Base-by-base conservation (phyloP, 108 stramenopile genomes). In the Stephanodiscus minutulus region DNA sequence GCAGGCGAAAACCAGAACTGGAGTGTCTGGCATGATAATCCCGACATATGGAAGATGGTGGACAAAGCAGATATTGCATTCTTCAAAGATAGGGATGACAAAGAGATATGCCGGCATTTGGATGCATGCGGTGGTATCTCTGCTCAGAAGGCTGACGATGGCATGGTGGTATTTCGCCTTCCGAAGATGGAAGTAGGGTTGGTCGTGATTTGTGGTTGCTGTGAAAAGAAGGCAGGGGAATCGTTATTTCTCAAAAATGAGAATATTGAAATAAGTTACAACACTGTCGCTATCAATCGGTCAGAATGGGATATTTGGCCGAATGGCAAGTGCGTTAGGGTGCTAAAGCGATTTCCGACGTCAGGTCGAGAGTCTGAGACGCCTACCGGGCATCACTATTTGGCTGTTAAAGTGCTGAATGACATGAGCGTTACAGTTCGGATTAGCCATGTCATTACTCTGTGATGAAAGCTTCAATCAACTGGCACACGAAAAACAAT, bases 181-280 rank as follows among this genome's bases (percentile, higher is more conserved):
- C n/a, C n/a, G 12, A 83, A 83, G 56, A 83, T 83, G 83, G 70
- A 76, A 52, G 76, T 81, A 44, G 83, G 83, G 21, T 63, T 83
- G 27, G 71, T 83, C 13, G 75, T 77, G 22, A 66, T 83, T 7
- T 83, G 83, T 39, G 68, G 75, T 20, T 83, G 83, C 58, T 83
- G 83, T 43, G 79, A 67, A 6, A 83, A 83, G n/a, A n/a, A n/a
- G n/a, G 74, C 70, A 0, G 80, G 75, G 20, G 61, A 73, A 46
- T 22, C 27, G 18, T 55, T 77, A 50, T 77, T 82, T 64, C 62
- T 68, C 12, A 73, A 72, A 35, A 80, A 80, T 33, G 58, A 56
- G 5, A 48, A 64, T 33, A 63, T 80, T n/a, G 79, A 80, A 68
- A 80, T 80, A 20, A 56, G 55, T 35, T 80, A 73, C 79, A 80